Base-by-base conservation (phyloP, 129 eudicot species). In the Mikania micrantha region DNA sequence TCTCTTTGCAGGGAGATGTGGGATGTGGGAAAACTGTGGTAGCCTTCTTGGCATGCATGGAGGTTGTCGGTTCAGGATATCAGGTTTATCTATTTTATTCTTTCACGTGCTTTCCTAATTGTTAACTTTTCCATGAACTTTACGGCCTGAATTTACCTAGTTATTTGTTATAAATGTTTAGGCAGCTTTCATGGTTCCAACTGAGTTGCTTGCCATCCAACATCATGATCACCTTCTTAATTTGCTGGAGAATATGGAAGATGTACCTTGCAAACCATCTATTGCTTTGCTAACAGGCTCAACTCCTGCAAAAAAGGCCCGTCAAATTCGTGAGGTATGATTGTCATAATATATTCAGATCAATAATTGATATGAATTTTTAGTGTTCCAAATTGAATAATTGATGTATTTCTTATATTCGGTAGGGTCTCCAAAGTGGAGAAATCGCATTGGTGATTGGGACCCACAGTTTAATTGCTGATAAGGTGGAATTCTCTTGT, bases 111-210 rank as follows among this genome's bases (percentile, higher is more conserved):
- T 9, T 27, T 48, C 21, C 20, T 38, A 53, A 38, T 19, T 50
- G 40, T 17, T 34, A 72, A 65, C 64, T 48, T 39, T 38, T 42
- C 25, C 2, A 56, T 56, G 15, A 56, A 56, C 16, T 11, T 56
- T 27, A 29, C 17, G 22, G 34, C 32, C 22, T 19, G 28, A 2
- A 44, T 28, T 59, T 34, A 49, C 15, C 39, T 49, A 35, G 35
- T 41, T 49, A 38, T 38, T 29, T 48, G 64, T 28, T 32, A 32
- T 69, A 32, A 27, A 19, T 71, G 34, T 71, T 75, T 49, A 94
- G 99, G 99, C 96, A 60, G 99, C 99, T 64, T 89, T 89, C 69
- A 94, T 94, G 99, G 97, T 87, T 81, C 99, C 99, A 19, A 89
- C 99, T 29, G 99, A 94, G 82, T 82, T 94, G 70, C 93, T 94